Base-by-base conservation (phyloP, 2,329 filamentous ascomycete genomes). In the Calonectria pseudoturangicola region DNA sequence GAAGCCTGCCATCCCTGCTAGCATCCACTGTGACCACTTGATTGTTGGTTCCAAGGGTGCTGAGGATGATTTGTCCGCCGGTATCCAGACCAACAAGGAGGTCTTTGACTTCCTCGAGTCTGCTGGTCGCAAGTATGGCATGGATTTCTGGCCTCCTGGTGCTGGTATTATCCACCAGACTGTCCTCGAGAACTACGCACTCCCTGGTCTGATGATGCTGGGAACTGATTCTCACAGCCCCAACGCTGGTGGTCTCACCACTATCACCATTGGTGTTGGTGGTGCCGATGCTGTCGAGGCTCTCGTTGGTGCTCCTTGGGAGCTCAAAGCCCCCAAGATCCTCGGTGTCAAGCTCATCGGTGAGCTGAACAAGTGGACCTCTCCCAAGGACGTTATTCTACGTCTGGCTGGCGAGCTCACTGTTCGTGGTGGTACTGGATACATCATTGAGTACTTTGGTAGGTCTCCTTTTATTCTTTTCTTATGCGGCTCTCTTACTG, bases 11-110 rank as follows among this genome's bases (percentile, higher is more conserved):
- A 96, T 99, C 63, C 97, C 97, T 13, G 96, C 97, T 62, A 98
- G 96, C 84, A 98, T 98, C 79, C 97, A 99, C 87, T 99, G 97
- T 86, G 97, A 99, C 87, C 97, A 99, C 85, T 93, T 99, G 92
- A 98, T 99, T 86, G 96, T 98, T 36, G 97, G 96, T 70, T 93
- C 97, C 85, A 94, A 93, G 82, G 97, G 97, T 72, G 97, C 96
- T 43, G 93, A 96, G 80, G 90, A 92, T 28, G 97, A 99, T 86
- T 86, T 99, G 74, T 91, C 93, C 33, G 91, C 93, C 39, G 97
- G 95, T 50, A 97, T 99, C 74, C 89, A 93, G 85, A 93, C 94
- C 58, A 99, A 99, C 85, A 95, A 95, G 84, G 97, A 99, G 88
- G 96, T 99, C 0, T 99, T 98, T 83, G 95, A 98, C 85, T 99